A percentile compares a stretch with the other conserved stretches of the same genome.
Evolutionary conservation across 768 basidiomycete genomes (phyloP).

Genomic region (Lepiota venenata): DNA sequence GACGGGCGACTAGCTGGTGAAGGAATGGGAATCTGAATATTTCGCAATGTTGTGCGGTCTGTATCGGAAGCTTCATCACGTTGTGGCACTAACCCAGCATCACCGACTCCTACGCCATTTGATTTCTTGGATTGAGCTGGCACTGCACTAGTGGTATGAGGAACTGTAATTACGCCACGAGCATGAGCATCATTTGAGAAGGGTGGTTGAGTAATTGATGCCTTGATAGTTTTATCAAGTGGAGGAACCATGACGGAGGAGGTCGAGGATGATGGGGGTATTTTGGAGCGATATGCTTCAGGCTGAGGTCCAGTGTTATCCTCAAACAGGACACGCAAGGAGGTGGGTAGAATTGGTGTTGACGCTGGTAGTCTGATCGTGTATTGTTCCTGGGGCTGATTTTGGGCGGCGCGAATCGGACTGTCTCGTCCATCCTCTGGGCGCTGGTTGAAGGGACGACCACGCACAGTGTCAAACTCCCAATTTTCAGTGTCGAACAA

Average conservation of each 20-base stretch:
- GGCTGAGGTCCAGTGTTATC: slow-evolving; percentile 36
- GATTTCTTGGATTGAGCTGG: background rate
- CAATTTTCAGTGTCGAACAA: slow-evolving; percentile 44
- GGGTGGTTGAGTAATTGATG: background rate
- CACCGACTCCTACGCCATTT: background rate
- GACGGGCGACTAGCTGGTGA: background rate
- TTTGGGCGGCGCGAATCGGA: slow-evolving; percentile 23
- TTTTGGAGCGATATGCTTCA: slow-evolving; percentile 41
- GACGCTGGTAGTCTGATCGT: slow-evolving; percentile 49
- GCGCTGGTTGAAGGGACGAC: slow-evolving; percentile 19
- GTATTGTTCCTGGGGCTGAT: slow-evolving; percentile 2
- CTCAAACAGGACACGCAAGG: slow-evolving; percentile 77
- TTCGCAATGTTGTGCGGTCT: background rate
- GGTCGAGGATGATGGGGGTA: slow-evolving; percentile 16
- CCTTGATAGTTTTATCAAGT: slow-evolving; percentile 1
- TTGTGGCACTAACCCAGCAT: background rate
- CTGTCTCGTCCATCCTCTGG: slow-evolving; percentile 18
- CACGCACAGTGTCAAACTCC: slow-evolving; percentile 76
- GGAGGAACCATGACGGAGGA: slow-evolving; percentile 4
- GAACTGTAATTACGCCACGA: background rate
- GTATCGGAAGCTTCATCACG: background rate
- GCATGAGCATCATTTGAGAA: background rate
- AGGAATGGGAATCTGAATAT: background rate
- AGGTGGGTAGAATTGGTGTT: slow-evolving; percentile 62
- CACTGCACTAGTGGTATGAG: background rate